A percentile compares a stretch with the other conserved stretches of the same genome.
phyloP scores from a whole-genome alignment of 805 yeast genomes.

The Zygosaccharomyces gambellarensis region DNA sequence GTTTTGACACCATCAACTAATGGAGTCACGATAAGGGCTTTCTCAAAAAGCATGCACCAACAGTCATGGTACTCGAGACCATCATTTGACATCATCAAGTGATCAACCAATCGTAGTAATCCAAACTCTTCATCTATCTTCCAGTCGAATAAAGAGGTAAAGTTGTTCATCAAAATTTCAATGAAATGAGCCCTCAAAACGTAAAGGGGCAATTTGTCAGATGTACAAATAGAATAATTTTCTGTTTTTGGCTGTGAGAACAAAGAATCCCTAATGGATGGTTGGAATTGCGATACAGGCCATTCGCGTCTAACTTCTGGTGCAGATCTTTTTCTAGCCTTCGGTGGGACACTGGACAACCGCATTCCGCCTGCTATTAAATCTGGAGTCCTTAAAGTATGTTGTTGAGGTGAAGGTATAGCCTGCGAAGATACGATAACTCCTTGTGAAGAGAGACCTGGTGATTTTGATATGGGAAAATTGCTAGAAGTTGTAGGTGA shows the following conservation, averaged over 20 bases:
- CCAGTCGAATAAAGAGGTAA: conserved; percentile 22
- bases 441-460: not conserved
- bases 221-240: conserved; percentile 11
- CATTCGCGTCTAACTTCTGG: conserved; percentile 3
- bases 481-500: not conserved
- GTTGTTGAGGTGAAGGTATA: conserved; percentile 10
- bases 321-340: conserved; percentile 1
- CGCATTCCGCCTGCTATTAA: not conserved
- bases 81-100: conserved; percentile 30
- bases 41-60: conserved; percentile 36
- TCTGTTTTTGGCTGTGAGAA: not conserved
- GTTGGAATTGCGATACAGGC: not conserved
- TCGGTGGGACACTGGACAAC: conserved; percentile 1
- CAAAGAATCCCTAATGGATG: not conserved
- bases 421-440: conserved; percentile 14
- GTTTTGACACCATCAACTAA: conserved; percentile 7
- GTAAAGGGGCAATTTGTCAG: conserved; percentile 17
- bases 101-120: conserved; percentile 35
- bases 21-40: conserved; percentile 18
- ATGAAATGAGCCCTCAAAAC: conserved; percentile 25
- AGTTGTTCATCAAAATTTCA: conserved; percentile 21
- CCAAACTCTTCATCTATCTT: conserved; percentile 35
- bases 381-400: not conserved
- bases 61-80: conserved; percentile 25
- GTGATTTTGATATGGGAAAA: not conserved